Evolutionary conservation across 148 eudicot genomes (phyloP).

Genomic region (Pharnaceum exiguum): DNA sequence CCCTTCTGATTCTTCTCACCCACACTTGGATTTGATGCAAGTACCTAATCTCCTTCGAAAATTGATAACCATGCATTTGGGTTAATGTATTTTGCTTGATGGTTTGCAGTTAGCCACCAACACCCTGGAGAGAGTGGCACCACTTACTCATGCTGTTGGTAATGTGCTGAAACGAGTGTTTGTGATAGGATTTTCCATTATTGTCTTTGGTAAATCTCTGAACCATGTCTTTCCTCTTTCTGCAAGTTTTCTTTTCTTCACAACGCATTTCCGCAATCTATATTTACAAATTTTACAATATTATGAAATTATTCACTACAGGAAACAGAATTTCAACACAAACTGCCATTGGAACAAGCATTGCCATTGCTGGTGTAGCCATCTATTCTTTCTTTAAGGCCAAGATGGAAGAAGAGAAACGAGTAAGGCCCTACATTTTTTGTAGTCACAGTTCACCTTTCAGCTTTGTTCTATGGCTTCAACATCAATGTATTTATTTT

Average conservation of each 20-base stretch:
- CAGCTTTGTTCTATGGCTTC: neutral
- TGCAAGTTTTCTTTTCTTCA: neutral
- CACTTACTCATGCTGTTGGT: constrained; percentile 97
- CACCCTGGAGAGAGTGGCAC: constrained; percentile 99
- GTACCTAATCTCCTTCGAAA: neutral
- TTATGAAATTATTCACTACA: constrained; percentile 19
- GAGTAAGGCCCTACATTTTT: constrained; percentile 50
- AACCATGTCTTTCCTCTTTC: neutral
- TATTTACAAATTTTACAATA: neutral
- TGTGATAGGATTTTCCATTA: constrained; percentile 95
- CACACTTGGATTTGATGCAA: neutral
- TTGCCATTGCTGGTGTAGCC: constrained; percentile 99
- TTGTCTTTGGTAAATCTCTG: constrained; percentile 60
- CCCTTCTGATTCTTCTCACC: neutral
- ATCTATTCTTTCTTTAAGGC: constrained; percentile 89
- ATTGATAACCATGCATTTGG: neutral
- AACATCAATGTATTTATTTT: neutral
- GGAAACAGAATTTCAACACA: constrained; percentile 95
- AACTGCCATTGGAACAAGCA: constrained; percentile 89
- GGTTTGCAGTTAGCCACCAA: constrained; percentile 81
- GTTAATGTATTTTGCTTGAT: constrained; percentile 1
- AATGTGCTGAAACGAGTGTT: constrained; percentile 99
- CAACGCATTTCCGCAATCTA: neutral
- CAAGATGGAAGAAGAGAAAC: constrained; percentile 95
- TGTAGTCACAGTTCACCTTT: neutral